Evolutionary conservation across 805 yeast genomes (phyloP).

Genomic region (Candida silvatica): DNA sequence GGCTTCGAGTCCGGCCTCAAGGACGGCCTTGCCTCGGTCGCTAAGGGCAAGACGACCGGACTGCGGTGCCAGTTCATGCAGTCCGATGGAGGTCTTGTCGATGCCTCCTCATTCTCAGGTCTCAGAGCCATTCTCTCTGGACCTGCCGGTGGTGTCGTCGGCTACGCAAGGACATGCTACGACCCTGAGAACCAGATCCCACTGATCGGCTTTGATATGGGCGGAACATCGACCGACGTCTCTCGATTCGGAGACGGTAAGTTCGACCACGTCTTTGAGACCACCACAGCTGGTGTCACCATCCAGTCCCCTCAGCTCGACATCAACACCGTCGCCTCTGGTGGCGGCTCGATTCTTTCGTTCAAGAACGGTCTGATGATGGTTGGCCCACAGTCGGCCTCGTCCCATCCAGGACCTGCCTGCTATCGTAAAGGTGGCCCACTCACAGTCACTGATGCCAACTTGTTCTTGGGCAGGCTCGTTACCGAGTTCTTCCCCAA

Average conservation of each 20-base stretch:
- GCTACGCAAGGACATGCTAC: slow-evolving; percentile 78
- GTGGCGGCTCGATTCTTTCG: slow-evolving; percentile 65
- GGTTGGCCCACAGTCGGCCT: slow-evolving; percentile 84
- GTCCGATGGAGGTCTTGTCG: slow-evolving; percentile 91
- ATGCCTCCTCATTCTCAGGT: slow-evolving; percentile 78
- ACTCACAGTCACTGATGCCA: slow-evolving; percentile 80
- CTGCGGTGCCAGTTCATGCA: slow-evolving; percentile 81
- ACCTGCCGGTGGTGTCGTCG: slow-evolving; percentile 98
- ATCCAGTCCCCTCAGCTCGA: slow-evolving; percentile 81
- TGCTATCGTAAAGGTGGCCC: slow-evolving; percentile 84
- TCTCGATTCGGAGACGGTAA: slow-evolving; percentile 61
- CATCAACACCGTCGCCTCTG: slow-evolving; percentile 78
- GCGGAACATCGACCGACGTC: slow-evolving; percentile 86
- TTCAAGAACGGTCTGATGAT: slow-evolving; percentile 67
- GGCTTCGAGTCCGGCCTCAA: slow-evolving; percentile 56
- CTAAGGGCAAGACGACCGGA: slow-evolving; percentile 29
- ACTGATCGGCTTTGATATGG: slow-evolving; percentile 80
- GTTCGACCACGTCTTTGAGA: slow-evolving; percentile 74
- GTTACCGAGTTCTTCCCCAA: slow-evolving; percentile 70
- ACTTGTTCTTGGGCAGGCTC: slow-evolving; percentile 61
- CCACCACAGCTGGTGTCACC: slow-evolving; percentile 75
- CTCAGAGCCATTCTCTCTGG: slow-evolving; percentile 85
- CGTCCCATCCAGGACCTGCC: slow-evolving; percentile 87
- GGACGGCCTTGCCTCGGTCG: slow-evolving; percentile 34
- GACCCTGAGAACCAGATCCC: slow-evolving; percentile 46